A percentile compares a stretch with the other conserved stretches of the same genome.
These are phyloP conservation scores for Chaetomidium leptoderma DNA, from an alignment of 495 filamentous ascomycete genomes.

Conservation along the genomic window DNA sequence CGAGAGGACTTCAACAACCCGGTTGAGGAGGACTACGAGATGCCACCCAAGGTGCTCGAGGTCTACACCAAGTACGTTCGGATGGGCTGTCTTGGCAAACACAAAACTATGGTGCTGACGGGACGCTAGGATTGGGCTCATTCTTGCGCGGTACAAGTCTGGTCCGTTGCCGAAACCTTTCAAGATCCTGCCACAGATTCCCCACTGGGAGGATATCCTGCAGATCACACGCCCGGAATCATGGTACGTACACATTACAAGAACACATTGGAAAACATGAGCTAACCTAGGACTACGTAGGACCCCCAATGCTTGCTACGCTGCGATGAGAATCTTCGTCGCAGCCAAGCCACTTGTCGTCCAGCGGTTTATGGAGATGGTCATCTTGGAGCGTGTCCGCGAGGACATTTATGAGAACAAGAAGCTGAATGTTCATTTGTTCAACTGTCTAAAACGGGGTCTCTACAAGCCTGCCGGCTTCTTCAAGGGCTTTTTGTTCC, in stretches of 20 bases:
- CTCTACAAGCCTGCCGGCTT: constrained; percentile 95
- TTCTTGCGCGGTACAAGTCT: constrained; percentile 89
- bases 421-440: constrained; percentile 93
- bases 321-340: constrained; percentile 84
- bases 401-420: constrained; percentile 74
- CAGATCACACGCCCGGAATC: constrained; percentile 29
- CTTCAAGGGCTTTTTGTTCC: constrained; percentile 95
- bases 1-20: constrained; percentile 30
- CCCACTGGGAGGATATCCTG: constrained; percentile 77
- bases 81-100: not conserved
- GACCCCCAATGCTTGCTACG: constrained; percentile 74
- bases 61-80: constrained; percentile 80
- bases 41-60: constrained; percentile 88
- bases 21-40: constrained; percentile 73
- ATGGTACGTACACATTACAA: constrained; percentile 13
- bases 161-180: constrained; percentile 95
- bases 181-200: constrained; percentile 89
- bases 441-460: constrained; percentile 84
- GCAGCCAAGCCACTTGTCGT: constrained; percentile 70
- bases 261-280: not conserved
- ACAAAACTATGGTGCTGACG: constrained; percentile 15
- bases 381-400: constrained; percentile 81
- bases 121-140: constrained; percentile 64
- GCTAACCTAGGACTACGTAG: constrained; percentile 28
- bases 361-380: constrained; percentile 72